Conservation (phyloP, 2,329 filamentous ascomycete genomes). For the Rhinocladiella mackenziei region DNA sequence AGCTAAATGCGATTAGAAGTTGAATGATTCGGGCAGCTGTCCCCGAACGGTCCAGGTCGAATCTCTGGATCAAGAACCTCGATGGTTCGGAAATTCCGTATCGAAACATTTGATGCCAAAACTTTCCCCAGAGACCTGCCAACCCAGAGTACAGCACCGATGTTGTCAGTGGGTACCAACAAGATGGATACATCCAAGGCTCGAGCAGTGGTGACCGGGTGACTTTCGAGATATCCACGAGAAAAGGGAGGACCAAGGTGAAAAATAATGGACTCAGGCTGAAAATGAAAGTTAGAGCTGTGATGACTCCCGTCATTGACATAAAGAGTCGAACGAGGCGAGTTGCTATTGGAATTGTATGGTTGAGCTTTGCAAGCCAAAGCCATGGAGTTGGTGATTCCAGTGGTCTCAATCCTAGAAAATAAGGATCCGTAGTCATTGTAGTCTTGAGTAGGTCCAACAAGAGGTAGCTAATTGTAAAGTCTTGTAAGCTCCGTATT, state of each 20-base stretch:
- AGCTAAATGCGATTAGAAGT: conserved; percentile 56
- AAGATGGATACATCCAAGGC: conserved; percentile 59
- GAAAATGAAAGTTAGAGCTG: conserved; percentile 60
- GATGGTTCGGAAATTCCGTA: conserved; percentile 47
- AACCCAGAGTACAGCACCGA: conserved; percentile 60
- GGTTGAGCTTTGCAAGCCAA: conserved; percentile 19
- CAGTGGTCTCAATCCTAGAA: conserved; percentile 55
- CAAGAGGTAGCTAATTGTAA: conserved; percentile 59
- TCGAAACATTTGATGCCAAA: conserved; percentile 91
- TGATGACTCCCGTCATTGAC: conserved; percentile 54
- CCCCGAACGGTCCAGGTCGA: conserved; percentile 16
- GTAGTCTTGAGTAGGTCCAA: conserved; percentile 67
- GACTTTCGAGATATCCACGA: conserved; percentile 45
- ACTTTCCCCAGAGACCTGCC: conserved; percentile 75
- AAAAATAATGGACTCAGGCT: conserved; percentile 59
- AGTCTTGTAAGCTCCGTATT: conserved; percentile 22
- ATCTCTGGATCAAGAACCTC: conserved; percentile 18
- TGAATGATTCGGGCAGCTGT: conserved; percentile 38
- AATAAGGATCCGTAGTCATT: conserved; percentile 76
- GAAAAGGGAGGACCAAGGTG: conserved; percentile 46
- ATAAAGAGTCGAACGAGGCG: conserved; percentile 56
- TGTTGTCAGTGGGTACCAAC: conserved; percentile 49
- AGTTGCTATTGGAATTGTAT: conserved; percentile 33
- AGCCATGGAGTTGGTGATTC: conserved; percentile 38
- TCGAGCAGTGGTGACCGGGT: conserved; percentile 58